Base-by-base conservation (phyloP, 1,139 yeast species). In the Candida tropicalis region DNA sequence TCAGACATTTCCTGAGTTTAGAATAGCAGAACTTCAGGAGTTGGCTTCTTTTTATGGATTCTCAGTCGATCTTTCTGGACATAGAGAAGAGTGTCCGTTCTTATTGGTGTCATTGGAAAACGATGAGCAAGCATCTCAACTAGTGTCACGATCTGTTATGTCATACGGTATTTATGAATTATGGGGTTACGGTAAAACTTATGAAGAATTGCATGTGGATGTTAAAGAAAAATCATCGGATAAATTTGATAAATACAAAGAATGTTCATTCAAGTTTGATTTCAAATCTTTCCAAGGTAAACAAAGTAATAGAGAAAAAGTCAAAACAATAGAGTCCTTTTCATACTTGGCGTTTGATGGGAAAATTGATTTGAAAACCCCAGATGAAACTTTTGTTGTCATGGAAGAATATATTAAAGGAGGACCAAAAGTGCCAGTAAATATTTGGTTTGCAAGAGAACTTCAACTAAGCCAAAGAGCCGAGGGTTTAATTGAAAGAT, bases 1-100 rank as follows among this genome's bases (percentile, higher is more conserved):
- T 5, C 97, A 91, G 62, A 79, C 84, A 40, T 89, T 88, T 59
- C 82, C 87, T 43, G 77, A 79, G 50, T 93, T 93, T 64, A 75
- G 99, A 41, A 62, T 66, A 38, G 88, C 96, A 0, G 99, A 93
- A 62, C 67, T 93, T 34, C 90, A 86, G 57, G 86, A 98, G 0
- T 64, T 93, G 39, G 97, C 98, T 0, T 81, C 77, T 35, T 62
- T 85, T 42, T 66, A 79, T 51, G 66, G 67, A 12, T 68, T 93
- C 5, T 32, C 63, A 0, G 73, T 87, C 5, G 93, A 89, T 58
- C 67, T 90, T 41, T 65, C 79, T 12, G 58, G 60, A 12, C 91
- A 89, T 57, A 69, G 73, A 45, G 82, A 75, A 38, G 65, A 69
- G 7, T 71, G 70, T 26, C 99, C 99, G 1, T 91, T 89, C 57